A percentile compares a stretch with the other conserved stretches of the same genome.
Evolutionary conservation across 2,329 filamentous ascomycete genomes (phyloP).

Genomic region (Iodosphaeria phyllophila): DNA sequence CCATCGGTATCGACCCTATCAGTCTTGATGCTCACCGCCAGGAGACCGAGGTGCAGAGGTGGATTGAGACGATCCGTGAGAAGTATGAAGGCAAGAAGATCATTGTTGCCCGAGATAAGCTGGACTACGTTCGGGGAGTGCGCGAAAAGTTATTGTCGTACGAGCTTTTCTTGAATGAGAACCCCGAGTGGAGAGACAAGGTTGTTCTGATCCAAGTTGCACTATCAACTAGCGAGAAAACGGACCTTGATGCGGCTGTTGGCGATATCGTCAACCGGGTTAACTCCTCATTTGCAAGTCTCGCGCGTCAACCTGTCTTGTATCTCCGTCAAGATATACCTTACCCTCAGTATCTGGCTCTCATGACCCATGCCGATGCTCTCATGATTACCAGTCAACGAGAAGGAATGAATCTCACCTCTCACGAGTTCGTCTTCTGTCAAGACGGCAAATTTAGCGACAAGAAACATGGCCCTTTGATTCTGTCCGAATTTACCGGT

Average conservation of each 20-base stretch:
- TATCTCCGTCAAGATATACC: constrained; percentile 92
- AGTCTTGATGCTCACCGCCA: constrained; percentile 54
- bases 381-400: constrained; percentile 90
- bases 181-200: constrained; percentile 75
- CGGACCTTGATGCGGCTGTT: constrained; percentile 71
- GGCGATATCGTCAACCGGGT: constrained; percentile 90
- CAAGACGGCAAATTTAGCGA: constrained; percentile 60
- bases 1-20: constrained; percentile 81
- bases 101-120: constrained; percentile 85
- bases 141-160: constrained; percentile 84
- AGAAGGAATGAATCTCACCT: constrained; percentile 94
- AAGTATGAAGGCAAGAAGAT: constrained; percentile 76
- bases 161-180: constrained; percentile 84
- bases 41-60: constrained; percentile 54
- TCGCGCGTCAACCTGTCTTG: constrained; percentile 81
- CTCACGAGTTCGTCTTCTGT: constrained; percentile 84
- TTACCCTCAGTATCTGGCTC: constrained; percentile 80
- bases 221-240: constrained; percentile 74
- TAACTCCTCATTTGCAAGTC: constrained; percentile 76
- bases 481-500: constrained; percentile 88
- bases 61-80: constrained; percentile 65
- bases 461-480: constrained; percentile 75
- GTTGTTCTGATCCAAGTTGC: constrained; percentile 89
- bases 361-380: constrained; percentile 76
- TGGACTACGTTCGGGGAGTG: constrained; percentile 82